Base-by-base conservation (phyloP, 345 rosid species). In the Viola odorata region DNA sequence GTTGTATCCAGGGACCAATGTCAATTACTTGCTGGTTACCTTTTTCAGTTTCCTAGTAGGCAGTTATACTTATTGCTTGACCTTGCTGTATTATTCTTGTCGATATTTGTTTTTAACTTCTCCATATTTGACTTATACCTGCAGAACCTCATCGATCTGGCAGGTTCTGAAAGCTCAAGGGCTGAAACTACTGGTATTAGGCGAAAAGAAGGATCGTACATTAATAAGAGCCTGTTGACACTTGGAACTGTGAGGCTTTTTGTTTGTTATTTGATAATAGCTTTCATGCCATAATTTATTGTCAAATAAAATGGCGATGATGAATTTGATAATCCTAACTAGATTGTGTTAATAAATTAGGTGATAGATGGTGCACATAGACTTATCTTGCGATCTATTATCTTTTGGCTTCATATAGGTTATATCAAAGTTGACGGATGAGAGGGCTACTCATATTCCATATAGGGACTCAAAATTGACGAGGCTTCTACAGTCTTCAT, bases 61-160 rank as follows among this genome's bases (percentile, higher is more conserved):
- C 15, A n/a, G n/a, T 48, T 64, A 48, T 32, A 45, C 50, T 50
- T 47, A 36, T 14, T 57, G 16, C 50, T 50, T 32, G 50, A 45
- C 53, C 23, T 61, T 38, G 41, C 3, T 57, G 17, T 36, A 13
- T 67, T 36, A 13, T 67, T 80, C 81, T 69, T 70, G 45, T 70
- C 50, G 62, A 55, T 59, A 53, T 73, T 69, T 74, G 23, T 57
- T 67, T 68, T 66, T 73, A 69, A 82, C 81, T 69, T 70, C 45
- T 70, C 50, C 63, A 55, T 61, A 53, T 73, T 69, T 74, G 69
- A 76, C 81, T 77, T 75, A 59, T 78, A 71, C 70, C 42, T 82
- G 97, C 96, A 94, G 99, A 87, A 91, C 85, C 97, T 94, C 73
- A 89, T 94, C 80, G 99, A 94, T 84, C 89, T 94, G 82, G 99